phyloP scores from a whole-genome alignment of 1,284 basidiomycete species.

The Sporisorium sorghi region DNA sequence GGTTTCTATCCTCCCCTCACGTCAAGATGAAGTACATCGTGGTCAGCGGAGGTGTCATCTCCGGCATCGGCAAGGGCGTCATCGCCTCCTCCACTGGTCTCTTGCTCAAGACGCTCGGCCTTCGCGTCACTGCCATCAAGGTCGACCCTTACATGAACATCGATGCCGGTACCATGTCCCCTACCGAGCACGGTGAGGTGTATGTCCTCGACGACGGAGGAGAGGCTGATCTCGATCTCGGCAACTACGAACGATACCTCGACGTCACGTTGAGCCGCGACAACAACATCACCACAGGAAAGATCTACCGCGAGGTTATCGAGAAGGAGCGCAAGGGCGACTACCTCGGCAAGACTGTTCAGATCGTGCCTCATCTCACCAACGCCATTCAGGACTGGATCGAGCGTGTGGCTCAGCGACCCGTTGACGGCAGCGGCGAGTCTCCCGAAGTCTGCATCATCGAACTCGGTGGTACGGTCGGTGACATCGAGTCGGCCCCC shows the following conservation, averaged over 20 bases:
- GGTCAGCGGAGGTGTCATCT: constrained; percentile 71
- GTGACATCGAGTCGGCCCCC: constrained; percentile 94
- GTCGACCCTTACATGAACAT: constrained; percentile 99
- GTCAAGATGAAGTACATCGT: constrained; percentile 70
- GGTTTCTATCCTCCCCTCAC: constrained; percentile 7
- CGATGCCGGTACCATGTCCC: constrained; percentile 98
- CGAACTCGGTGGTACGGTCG: constrained; percentile 94
- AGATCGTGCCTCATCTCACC: constrained; percentile 97
- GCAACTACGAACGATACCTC: constrained; percentile 98
- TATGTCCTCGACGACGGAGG: constrained; percentile 98
- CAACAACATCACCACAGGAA: constrained; percentile 98
- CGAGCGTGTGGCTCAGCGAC: constrained; percentile 89
- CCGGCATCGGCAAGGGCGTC: constrained; percentile 72
- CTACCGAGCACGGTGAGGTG: constrained; percentile 98
- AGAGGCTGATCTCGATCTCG: constrained; percentile 96
- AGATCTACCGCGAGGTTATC: constrained; percentile 96
- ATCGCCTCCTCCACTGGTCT: constrained; percentile 91
- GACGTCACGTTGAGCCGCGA: constrained; percentile 92
- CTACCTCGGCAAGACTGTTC: constrained; percentile 96
- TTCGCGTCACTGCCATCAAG: constrained; percentile 98
- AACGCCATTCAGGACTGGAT: constrained; percentile 99
- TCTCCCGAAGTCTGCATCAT: constrained; percentile 97
- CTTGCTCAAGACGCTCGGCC: constrained; percentile 91
- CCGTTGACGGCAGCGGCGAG: constrained; percentile 92
- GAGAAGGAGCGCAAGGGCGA: constrained; percentile 97